A percentile compares a stretch with the other conserved stretches of the same genome.
Conservation (phyloP, 2,329 filamentous ascomycete genomes). For the Metarhizium anisopliae region DNA sequence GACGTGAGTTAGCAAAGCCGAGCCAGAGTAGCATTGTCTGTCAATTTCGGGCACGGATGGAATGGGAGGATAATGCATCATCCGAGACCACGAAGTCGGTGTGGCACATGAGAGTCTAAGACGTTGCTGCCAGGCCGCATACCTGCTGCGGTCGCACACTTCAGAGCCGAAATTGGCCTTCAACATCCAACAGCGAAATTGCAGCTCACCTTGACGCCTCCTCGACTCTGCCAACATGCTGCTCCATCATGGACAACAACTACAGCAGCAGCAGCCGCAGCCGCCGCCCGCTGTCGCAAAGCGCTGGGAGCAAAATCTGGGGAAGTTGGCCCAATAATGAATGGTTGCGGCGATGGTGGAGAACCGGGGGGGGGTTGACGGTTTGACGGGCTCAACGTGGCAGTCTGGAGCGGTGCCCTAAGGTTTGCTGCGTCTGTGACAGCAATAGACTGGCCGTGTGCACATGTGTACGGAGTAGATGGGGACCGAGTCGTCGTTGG, state of each 20-base stretch:
- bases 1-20: conserved; percentile 1
- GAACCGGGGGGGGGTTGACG: neutral
- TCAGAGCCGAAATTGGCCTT: neutral
- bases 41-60: neutral
- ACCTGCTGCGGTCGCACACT: neutral
- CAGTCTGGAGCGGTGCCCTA: neutral
- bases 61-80: neutral
- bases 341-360: neutral
- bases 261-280: conserved; percentile 1
- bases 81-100: neutral
- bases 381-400: neutral
- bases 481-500: neutral
- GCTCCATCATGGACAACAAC: conserved; percentile 5
- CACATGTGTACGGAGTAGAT: neutral
- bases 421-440: neutral
- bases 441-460: neutral
- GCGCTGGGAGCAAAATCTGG: conserved; percentile 1
- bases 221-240: conserved; percentile 5
- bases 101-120: neutral
- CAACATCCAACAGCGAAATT: neutral
- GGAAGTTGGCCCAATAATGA: neutral
- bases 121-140: neutral
- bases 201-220: conserved; percentile 4
- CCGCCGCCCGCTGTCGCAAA: conserved; percentile 2
- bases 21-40: neutral